Evolutionary conservation across 1,139 yeast species (phyloP).

Genomic region (Taphrina betulina): DNA sequence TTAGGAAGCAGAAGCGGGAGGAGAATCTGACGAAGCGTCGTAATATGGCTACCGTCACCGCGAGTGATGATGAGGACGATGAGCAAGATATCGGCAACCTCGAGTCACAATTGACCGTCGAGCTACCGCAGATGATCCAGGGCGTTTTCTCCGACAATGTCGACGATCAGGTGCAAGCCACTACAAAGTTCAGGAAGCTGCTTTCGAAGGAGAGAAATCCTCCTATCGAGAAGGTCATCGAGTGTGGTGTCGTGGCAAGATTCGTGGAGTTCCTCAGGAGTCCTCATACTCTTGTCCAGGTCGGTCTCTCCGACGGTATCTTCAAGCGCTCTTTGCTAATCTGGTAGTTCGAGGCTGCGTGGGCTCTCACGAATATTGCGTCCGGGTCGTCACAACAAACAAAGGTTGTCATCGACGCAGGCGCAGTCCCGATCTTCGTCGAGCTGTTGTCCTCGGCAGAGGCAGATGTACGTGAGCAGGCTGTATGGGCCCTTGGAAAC

Average conservation of each 20-base stretch:
- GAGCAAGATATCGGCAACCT: constrained; percentile 45
- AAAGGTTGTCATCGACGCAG: constrained; percentile 81
- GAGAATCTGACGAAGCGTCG: constrained; percentile 92
- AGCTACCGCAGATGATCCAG: constrained; percentile 81
- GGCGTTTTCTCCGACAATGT: constrained; percentile 74
- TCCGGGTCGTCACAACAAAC: constrained; percentile 94
- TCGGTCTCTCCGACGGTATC: no score
- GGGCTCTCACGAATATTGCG: constrained; percentile 98
- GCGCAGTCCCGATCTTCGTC: constrained; percentile 91
- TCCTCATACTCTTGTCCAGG: constrained; percentile 75
- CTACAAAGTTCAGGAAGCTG: constrained; percentile 88
- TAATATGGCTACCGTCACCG: constrained; percentile 48
- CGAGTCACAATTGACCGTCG: constrained; percentile 51
- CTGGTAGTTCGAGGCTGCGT: constrained; percentile 77
- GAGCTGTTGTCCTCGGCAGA: constrained; percentile 75
- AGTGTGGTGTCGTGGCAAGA: constrained; percentile 87
- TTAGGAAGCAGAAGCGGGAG: constrained; percentile 94
- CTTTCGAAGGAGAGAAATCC: constrained; percentile 94
- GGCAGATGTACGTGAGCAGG: constrained; percentile 93
- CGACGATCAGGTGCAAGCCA: constrained; percentile 81
- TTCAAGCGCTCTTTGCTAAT: no score
- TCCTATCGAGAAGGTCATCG: constrained; percentile 92
- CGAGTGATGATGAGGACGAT: constrained; percentile 51
- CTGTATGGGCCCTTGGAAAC: constrained; percentile 98
- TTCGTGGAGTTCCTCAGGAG: constrained; percentile 82